Conservation (phyloP, 768 basidiomycete genomes). For the Mycena metata region DNA sequence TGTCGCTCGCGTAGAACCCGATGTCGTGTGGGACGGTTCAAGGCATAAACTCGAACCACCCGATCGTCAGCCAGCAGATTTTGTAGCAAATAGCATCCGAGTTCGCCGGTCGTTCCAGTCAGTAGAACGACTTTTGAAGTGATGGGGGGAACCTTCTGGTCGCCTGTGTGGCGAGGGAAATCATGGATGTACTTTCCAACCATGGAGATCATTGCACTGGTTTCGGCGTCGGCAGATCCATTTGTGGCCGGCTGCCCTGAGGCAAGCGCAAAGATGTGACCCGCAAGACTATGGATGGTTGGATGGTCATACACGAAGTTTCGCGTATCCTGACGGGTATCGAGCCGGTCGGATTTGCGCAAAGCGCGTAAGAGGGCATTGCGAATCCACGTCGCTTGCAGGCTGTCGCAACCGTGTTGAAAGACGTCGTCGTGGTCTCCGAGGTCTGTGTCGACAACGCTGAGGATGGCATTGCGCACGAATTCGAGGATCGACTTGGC, state of each 20-base stretch:
- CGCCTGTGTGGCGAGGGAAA: constrained; percentile 27
- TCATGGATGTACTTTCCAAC: constrained; percentile 15
- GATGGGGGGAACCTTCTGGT: not conserved
- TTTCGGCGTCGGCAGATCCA: constrained; percentile 28
- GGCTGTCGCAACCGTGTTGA: constrained; percentile 52
- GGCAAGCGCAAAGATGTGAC: not conserved
- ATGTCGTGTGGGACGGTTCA: constrained; percentile 43
- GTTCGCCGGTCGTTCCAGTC: constrained; percentile 51
- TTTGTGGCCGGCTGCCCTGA: constrained; percentile 2
- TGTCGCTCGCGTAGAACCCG: constrained; percentile 44
- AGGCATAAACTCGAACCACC: constrained; percentile 44
- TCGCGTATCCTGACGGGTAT: constrained; percentile 36
- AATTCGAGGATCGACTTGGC: constrained; percentile 43
- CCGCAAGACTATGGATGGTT: constrained; percentile 31
- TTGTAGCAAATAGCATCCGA: constrained; percentile 48
- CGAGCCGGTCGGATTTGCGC: constrained; percentile 32
- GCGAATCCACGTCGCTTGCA: constrained; percentile 49
- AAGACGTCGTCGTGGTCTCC: constrained; percentile 53
- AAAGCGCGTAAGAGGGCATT: constrained; percentile 42
- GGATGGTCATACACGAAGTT: constrained; percentile 46
- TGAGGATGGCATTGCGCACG: constrained; percentile 49
- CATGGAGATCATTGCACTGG: constrained; percentile 5
- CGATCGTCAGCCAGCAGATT: constrained; percentile 34
- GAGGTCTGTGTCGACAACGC: constrained; percentile 43
- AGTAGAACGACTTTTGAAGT: constrained; percentile 42